Evolutionary conservation across 306 rosid genomes (phyloP), one percentile per base, ranked within the genome.

Genomic region (Dalbergia cultrata): DNA sequence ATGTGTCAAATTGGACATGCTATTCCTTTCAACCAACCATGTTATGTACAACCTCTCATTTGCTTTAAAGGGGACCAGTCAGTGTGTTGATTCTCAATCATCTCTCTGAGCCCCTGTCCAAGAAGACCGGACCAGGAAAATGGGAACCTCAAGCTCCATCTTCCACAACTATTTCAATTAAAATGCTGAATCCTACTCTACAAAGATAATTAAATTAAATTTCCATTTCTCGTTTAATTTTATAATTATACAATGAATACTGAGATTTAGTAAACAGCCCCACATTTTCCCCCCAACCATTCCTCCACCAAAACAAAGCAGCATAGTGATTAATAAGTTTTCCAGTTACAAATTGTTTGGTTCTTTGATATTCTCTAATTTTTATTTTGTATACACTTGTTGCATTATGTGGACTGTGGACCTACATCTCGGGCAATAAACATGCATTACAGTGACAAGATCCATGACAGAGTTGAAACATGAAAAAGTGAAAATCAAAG

Each of bases 61-160:
- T 86, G 90, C 83, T 85, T 78, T 45, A 59, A 47, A 73, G 86
- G 89, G 10, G 47, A 7, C 12, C 12, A 87, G 86, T 77, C 81
- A 74, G 18, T 78, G 85, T 35, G 83, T 80, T 81, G 87, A 75
- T 82, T 73, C n/a, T 50, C 75, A 50, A 13, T 84, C 68, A 75
- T 82, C 49, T 85, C 37, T 74, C 50, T 67, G 50, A 76, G 18
- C 73, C 39, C 34, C 37, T 45, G n/a, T 76, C 33, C 13, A 34
- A 43, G 67, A 70, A 72, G 71, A 81, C 39, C 66, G 63, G 86
- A 75, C 69, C 58, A 43, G 39, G 41, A 62, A 74, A 63, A 70
- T 59, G 61, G 77, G 49, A 64, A 80, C 74, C 77, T 33, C 77
- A 33, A 39, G 49, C 11, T 31, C 59, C 43, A 65, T 54, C 53